These are phyloP conservation scores for Pachysandra terminalis DNA, from an alignment of 164 flowering plant species.

Conservation along the genomic window DNA sequence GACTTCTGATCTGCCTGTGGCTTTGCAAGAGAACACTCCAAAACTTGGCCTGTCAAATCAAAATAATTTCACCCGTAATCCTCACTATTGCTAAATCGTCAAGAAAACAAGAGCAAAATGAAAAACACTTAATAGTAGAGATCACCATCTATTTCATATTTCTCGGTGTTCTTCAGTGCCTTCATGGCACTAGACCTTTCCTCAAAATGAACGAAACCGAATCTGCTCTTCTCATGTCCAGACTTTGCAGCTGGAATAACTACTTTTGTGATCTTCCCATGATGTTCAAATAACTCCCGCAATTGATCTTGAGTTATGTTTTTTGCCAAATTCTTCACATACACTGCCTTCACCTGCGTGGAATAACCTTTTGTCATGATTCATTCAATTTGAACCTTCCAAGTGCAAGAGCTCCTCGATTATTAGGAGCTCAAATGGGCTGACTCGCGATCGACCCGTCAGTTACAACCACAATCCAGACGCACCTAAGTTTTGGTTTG, in stretches of 20 bases:
- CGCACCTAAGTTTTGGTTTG: too few relatives aligned
- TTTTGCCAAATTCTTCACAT: conserved; percentile 83
- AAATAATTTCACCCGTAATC: conserved; percentile 9
- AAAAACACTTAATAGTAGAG: background rate
- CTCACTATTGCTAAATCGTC: background rate
- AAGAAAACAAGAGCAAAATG: background rate
- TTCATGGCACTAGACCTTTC: conserved; percentile 83
- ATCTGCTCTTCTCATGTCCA: conserved; percentile 68
- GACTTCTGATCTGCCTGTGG: conserved; percentile 75
- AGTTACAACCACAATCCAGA: too few relatives aligned
- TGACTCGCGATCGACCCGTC: too few relatives aligned
- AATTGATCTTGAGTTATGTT: conserved; percentile 60
- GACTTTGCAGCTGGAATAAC: conserved; percentile 83
- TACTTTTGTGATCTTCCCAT: conserved; percentile 81
- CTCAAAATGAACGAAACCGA: conserved; percentile 84
- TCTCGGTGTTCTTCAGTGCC: conserved; percentile 71
- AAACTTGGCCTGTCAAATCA: conserved; percentile 54
- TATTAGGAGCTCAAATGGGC: background rate
- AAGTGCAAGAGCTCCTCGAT: background rate
- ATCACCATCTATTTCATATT: conserved; percentile 76
- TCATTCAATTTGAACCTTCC: background rate
- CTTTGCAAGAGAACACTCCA: conserved; percentile 91
- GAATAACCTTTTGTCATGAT: background rate
- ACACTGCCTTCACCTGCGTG: conserved; percentile 80
- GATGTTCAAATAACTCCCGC: conserved; percentile 60